These are phyloP conservation scores for Eleusine coracana DNA, from an alignment of 176 grass and related monocot species.

Conservation along the genomic window DNA sequence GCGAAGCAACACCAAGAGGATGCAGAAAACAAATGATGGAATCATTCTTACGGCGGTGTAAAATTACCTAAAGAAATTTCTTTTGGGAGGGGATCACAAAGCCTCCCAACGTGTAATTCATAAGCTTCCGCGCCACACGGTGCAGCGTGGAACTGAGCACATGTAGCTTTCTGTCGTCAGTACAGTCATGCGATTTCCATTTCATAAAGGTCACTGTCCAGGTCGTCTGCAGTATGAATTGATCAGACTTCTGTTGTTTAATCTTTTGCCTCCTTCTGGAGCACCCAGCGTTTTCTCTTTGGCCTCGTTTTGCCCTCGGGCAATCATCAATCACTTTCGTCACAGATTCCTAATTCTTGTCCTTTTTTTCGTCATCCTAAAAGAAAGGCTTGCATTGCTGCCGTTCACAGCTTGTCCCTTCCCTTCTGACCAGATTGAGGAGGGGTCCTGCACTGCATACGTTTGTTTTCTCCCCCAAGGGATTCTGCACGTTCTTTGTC, in stretches of 20 bases:
- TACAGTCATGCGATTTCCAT: background rate
- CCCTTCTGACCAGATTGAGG: background rate
- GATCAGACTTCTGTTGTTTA: background rate
- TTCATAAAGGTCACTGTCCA: background rate
- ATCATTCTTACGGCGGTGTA: slow-evolving; percentile 32
- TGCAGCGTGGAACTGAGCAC: slow-evolving; percentile 31
- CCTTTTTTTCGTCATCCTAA: background rate
- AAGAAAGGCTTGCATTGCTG: background rate
- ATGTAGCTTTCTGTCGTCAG: slow-evolving; percentile 33
- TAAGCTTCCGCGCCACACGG: slow-evolving; percentile 40
- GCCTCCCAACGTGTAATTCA: slow-evolving; percentile 34
- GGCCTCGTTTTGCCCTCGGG: background rate
- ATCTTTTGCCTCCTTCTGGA: background rate
- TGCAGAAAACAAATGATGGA: background rate
- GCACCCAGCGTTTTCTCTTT: background rate
- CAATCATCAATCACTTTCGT: background rate
- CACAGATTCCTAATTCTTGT: background rate
- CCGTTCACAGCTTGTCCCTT: background rate
- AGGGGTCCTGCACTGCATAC: background rate
- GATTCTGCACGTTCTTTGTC: slow-evolving; percentile 16
- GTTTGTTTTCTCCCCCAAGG: too few relatives aligned
- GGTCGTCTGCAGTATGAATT: background rate
- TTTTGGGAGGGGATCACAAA: background rate
- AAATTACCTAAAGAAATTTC: background rate
- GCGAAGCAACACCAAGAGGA: background rate